Conservation (phyloP, 345 rosid genomes). For the Balakata baccata region DNA sequence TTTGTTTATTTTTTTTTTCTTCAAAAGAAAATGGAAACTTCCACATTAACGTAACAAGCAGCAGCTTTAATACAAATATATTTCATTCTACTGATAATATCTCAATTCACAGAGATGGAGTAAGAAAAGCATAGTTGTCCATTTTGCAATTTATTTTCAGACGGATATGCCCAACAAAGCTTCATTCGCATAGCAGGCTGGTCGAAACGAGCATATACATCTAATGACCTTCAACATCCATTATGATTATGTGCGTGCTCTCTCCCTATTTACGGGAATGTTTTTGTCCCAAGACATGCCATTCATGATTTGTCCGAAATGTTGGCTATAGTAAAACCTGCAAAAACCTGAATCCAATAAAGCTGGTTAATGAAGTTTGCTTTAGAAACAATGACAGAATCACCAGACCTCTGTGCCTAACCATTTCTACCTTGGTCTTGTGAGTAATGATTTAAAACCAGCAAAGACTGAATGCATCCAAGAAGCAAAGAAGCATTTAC, state of each 20-base stretch:
- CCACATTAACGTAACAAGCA: no score
- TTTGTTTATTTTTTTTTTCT: no score
- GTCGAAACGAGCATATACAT: neutral
- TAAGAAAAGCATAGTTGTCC: neutral
- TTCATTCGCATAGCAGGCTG: neutral
- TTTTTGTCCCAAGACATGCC: neutral
- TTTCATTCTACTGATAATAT: no score
- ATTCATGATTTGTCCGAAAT: constrained; percentile 36
- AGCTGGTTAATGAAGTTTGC: constrained; percentile 5
- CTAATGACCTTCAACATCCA: neutral
- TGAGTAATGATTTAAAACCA: no score
- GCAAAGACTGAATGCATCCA: no score
- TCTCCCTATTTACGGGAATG: neutral
- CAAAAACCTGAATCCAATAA: constrained; percentile 48
- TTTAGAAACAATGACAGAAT: neutral
- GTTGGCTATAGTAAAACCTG: constrained; percentile 55
- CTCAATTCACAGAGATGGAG: no score
- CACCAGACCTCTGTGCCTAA: neutral
- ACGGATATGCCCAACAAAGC: neutral
- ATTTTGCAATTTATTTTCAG: neutral
- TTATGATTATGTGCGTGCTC: neutral
- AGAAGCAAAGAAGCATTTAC: constrained; percentile 21
- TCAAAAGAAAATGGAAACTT: no score
- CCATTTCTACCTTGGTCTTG: no score
- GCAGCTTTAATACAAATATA: no score